Base-by-base conservation (phyloP, 2,329 filamentous ascomycete species). In the Aureobasidium sp. region DNA sequence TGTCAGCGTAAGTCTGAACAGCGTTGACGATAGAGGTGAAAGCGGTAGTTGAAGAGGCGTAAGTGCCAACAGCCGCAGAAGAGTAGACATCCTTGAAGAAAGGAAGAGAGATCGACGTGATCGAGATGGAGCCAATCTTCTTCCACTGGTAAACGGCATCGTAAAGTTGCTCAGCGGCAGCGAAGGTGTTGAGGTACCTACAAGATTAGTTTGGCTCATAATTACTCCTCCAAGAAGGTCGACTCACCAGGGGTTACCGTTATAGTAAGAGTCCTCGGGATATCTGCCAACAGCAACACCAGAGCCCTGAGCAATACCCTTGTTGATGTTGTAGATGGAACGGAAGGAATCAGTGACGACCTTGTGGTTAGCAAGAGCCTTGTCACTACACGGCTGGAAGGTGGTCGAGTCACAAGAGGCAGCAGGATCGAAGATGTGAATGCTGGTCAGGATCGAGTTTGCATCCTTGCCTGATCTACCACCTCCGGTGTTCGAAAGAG, bases 121-220 rank as follows among this genome's bases (percentile, higher is more conserved):
- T 86, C 0, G 84, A 86, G 71, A 97, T 85, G 7, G 84, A 89
- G 1, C 88, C 89, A 31, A 84, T 77, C 42, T 82, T 78, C 68
- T 90, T 84, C 91, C 92, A 95, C 58, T 91, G 88, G 70, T 91
- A 90, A 1, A 94, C 73, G 1, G 93, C 91, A 71, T 92, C 90
- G 75, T 94, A 95, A 3, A 97, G 85, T 74, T 93, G 90, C 78
- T 96, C 93, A 4, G 93, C 93, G 0, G 92, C 92, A 2, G 92
- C 92, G 36, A 94, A 83, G 1, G 91, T 95, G 71, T 87, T 87
- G 16, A 95, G 84, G 72, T 94, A 86, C 56, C 56, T 60, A 16
- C n/a, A 20, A 53, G 29, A 3, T 43, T 16, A 43, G 27, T n/a
- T 60, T 15, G 16, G 18, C 10, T 7, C 16, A 23, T 45, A 16